A percentile compares a stretch with the other conserved stretches of the same genome.
Conservation (phyloP, 1,139 yeast genomes). For the Protomyces arabidopsidicola region DNA sequence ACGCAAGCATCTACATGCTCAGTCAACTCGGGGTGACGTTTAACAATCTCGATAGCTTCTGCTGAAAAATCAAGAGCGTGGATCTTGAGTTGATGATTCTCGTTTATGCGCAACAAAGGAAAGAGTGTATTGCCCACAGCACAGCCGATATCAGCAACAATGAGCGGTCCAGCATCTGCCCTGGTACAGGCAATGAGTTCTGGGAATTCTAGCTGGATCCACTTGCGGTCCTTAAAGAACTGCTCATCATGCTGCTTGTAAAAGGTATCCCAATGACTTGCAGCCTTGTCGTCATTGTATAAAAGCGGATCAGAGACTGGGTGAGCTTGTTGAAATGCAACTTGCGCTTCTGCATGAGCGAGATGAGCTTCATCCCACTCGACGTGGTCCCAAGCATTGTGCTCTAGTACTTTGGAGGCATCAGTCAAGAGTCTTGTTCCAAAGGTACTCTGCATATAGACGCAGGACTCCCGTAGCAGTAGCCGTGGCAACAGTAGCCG, state of each 20-base stretch:
- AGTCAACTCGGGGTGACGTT: slow-evolving; percentile 54
- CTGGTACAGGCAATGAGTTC: slow-evolving; percentile 61
- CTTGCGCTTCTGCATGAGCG: slow-evolving; percentile 66
- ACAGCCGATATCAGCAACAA: slow-evolving; percentile 89
- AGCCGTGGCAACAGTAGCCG: no score
- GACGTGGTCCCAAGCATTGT: slow-evolving; percentile 97
- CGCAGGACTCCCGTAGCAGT: no score
- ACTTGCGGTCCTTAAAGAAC: slow-evolving; percentile 91
- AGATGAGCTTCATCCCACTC: slow-evolving; percentile 95
- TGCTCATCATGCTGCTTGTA: slow-evolving; percentile 86
- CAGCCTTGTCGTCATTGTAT: slow-evolving; percentile 80
- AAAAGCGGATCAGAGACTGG: slow-evolving; percentile 57
- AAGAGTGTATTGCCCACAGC: slow-evolving; percentile 98
- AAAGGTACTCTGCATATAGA: slow-evolving; percentile 42
- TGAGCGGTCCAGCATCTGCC: slow-evolving; percentile 53
- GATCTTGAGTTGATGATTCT: slow-evolving; percentile 68
- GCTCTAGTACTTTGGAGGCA: slow-evolving; percentile 74
- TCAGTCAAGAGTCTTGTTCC: slow-evolving; percentile 76
- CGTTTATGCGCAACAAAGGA: slow-evolving; percentile 76
- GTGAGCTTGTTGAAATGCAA: slow-evolving; percentile 65
- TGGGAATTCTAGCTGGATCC: slow-evolving; percentile 95
- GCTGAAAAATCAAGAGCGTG: slow-evolving; percentile 88
- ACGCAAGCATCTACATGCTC: slow-evolving; percentile 78
- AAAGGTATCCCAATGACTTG: slow-evolving; percentile 84
- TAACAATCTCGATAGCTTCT: slow-evolving; percentile 83